These are phyloP conservation scores for Colletotrichum brevisporum DNA, from an alignment of 2,329 filamentous ascomycete species.

Conservation along the genomic window DNA sequence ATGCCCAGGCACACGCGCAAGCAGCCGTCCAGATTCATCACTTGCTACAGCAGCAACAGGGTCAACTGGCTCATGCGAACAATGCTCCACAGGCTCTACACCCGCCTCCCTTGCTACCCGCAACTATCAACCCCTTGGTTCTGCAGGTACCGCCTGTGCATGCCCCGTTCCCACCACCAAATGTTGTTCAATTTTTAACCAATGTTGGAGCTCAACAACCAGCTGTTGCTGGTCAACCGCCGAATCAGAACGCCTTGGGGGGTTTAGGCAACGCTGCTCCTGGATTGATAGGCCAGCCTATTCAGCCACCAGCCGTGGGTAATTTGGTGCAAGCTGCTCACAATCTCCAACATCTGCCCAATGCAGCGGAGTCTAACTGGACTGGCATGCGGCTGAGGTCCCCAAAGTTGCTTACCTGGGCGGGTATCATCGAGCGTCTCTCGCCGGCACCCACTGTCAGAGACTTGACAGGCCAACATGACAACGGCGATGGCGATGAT, in stretches of 20 bases:
- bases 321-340: slow-evolving; percentile 7
- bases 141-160: background rate
- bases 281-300: slow-evolving; percentile 13
- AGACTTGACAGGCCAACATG: slow-evolving; percentile 37
- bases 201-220: background rate
- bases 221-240: background rate
- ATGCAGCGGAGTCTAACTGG: slow-evolving; percentile 12
- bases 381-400: slow-evolving; percentile 26
- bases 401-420: slow-evolving; percentile 55
- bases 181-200: background rate
- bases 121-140: slow-evolving; percentile 10
- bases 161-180: background rate
- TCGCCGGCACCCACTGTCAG: slow-evolving; percentile 53
- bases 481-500: background rate
- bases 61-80: slow-evolving; percentile 4
- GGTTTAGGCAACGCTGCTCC: background rate
- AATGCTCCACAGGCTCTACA: slow-evolving; percentile 1
- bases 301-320: slow-evolving; percentile 5
- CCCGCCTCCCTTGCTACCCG: slow-evolving; percentile 28
- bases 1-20: slow-evolving; percentile 17
- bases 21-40: slow-evolving; percentile 7
- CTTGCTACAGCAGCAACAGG: background rate
- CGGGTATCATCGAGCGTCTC: slow-evolving; percentile 59
- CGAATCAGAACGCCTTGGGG: background rate
- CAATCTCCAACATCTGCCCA: background rate